These are phyloP conservation scores for Tephrocybe sp. DNA, from an alignment of 768 basidiomycete species.

Conservation along the genomic window DNA sequence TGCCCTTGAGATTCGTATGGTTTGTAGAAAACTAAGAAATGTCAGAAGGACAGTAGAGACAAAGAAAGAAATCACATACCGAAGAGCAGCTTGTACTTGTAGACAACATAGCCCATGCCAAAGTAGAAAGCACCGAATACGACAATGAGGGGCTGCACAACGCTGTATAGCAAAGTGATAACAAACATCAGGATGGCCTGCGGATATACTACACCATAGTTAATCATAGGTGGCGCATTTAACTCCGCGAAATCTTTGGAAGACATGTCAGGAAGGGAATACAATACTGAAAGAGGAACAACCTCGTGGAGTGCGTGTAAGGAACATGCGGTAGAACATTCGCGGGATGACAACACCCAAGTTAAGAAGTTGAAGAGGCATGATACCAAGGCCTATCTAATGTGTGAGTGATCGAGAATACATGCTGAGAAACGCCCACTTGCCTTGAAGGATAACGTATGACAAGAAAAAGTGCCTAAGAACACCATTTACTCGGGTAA, in stretches of 20 bases:
- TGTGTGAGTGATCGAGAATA: background rate
- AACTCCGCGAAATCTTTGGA: conserved; percentile 89
- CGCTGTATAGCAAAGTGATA: conserved; percentile 92
- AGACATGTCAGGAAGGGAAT: background rate
- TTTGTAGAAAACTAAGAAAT: conserved; percentile 85
- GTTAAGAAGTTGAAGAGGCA: conserved; percentile 94
- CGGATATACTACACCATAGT: conserved; percentile 96
- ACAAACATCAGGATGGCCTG: conserved; percentile 96
- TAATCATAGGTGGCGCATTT: conserved; percentile 97
- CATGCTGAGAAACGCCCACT: conserved; percentile 6
- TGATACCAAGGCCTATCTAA: conserved; percentile 75
- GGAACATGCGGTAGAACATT: conserved; percentile 67
- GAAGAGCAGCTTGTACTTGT: conserved; percentile 97
- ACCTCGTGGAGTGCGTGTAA: conserved; percentile 92
- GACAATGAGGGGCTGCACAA: conserved; percentile 92
- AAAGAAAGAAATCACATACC: conserved; percentile 47
- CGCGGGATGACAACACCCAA: conserved; percentile 85
- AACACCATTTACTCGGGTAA: background rate
- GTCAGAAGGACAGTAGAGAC: background rate
- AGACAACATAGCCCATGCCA: conserved; percentile 92
- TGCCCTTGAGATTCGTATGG: conserved; percentile 97
- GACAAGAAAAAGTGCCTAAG: conserved; percentile 78
- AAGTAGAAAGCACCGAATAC: conserved; percentile 97
- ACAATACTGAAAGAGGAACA: conserved; percentile 10
- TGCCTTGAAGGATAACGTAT: conserved; percentile 83